Evolutionary conservation across 352 stramenopile species (phyloP).

Genomic region (Aphanomyces euteiches): DNA sequence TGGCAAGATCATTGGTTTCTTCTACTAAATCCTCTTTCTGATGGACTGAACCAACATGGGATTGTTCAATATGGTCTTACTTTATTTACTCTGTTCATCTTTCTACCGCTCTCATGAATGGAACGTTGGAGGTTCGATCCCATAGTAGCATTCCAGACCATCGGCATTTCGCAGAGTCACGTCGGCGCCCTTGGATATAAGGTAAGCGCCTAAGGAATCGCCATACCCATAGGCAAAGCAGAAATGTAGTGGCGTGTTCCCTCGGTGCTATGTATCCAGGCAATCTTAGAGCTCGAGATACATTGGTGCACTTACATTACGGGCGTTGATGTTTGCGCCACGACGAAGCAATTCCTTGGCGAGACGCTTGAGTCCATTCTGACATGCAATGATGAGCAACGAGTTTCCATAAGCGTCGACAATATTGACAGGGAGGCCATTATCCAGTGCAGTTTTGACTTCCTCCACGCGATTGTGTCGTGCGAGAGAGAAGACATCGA

Average conservation of each 20-base stretch:
- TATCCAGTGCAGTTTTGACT: slow-evolving; percentile 77
- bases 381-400: slow-evolving; percentile 80
- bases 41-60: not conserved
- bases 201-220: slow-evolving; percentile 80
- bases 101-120: not conserved
- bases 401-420: slow-evolving; percentile 81
- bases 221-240: slow-evolving; percentile 88
- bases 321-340: slow-evolving; percentile 84
- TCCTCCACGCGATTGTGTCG: slow-evolving; percentile 83
- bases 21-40: slow-evolving; percentile 90
- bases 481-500: slow-evolving; percentile 81
- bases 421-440: slow-evolving; percentile 75
- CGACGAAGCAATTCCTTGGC: slow-evolving; percentile 78
- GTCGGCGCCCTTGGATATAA: slow-evolving; percentile 85
- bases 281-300: too few relatives aligned
- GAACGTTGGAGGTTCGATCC: slow-evolving; percentile 40
- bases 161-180: slow-evolving; percentile 64
- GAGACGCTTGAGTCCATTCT: slow-evolving; percentile 89
- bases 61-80: slow-evolving; percentile 19
- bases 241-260: slow-evolving; percentile 88
- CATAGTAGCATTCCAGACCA: slow-evolving; percentile 58
- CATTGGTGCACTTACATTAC: slow-evolving; percentile 47
- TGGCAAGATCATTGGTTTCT: slow-evolving; percentile 99
- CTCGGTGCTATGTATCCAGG: slow-evolving; percentile 42
- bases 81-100: slow-evolving; percentile 1